Percentiles rank a stretch among this genome's conserved stretches.
Evolutionary conservation across 179 eudicot genomes (phyloP).

Genomic region (Patellifolia procumbens): DNA sequence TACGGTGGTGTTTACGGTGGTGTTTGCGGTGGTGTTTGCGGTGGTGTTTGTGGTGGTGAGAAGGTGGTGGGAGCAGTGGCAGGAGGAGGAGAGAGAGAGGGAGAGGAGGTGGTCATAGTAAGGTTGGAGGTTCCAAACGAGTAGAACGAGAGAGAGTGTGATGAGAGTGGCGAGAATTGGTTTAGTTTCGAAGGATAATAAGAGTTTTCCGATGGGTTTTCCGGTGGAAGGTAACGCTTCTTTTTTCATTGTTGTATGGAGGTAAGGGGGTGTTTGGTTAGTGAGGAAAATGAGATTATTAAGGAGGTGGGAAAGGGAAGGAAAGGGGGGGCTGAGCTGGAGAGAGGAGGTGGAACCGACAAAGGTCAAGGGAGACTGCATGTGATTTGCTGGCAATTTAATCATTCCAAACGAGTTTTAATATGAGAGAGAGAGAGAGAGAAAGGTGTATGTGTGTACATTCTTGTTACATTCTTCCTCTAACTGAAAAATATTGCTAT

Average conservation of each 20-base stretch:
- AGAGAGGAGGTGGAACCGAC: conserved; percentile 26
- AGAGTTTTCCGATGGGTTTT: conserved; percentile 29
- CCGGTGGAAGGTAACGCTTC: conserved; percentile 25
- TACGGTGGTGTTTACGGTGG: neutral
- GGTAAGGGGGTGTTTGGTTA: neutral
- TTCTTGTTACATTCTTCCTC: too few relatives aligned
- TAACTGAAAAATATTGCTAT: neutral
- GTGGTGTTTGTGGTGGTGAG: neutral
- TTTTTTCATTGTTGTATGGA: conserved; percentile 28
- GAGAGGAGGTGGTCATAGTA: conserved; percentile 37
- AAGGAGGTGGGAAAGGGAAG: neutral
- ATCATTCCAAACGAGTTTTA: conserved; percentile 32
- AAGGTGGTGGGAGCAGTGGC: conserved; percentile 17
- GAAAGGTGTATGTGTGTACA: too few relatives aligned
- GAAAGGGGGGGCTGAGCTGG: conserved; percentile 18
- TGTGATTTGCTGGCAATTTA: conserved; percentile 22
- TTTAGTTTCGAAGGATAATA: conserved; percentile 45
- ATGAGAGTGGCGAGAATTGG: conserved; percentile 50
- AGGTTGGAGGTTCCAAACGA: conserved; percentile 59
- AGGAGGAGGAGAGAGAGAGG: conserved; percentile 29
- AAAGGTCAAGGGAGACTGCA: neutral
- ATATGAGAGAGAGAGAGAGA: too few relatives aligned
- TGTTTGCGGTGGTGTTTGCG: neutral
- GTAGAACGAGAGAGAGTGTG: conserved; percentile 44
- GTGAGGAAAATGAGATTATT: neutral